These are phyloP conservation scores for Nidula microcarpa DNA, from an alignment of 768 basidiomycete genomes.

Conservation along the genomic window DNA sequence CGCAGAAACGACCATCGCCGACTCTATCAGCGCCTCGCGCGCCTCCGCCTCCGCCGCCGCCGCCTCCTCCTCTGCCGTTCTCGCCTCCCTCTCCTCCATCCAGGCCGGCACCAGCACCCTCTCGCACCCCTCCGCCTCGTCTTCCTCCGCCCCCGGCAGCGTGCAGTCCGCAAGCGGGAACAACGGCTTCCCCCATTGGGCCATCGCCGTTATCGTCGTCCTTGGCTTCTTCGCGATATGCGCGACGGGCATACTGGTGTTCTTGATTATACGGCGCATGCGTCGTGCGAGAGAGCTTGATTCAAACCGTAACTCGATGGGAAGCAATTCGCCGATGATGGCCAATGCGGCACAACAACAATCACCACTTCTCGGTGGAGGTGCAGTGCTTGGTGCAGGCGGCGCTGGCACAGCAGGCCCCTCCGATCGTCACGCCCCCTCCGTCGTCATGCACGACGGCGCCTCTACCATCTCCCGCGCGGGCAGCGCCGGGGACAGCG, in stretches of 20 bases:
- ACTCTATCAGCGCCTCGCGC: conserved; percentile 43
- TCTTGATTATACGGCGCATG: conserved; percentile 70
- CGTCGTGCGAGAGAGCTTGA: conserved; percentile 46
- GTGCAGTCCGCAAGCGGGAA: conserved; percentile 39
- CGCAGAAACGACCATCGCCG: conserved; percentile 73
- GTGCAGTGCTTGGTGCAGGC: conserved; percentile 22
- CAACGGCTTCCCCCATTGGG: conserved; percentile 78
- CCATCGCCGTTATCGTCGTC: conserved; percentile 86
- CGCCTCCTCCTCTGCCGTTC: conserved; percentile 38
- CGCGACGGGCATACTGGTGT: conserved; percentile 62
- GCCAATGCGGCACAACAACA: conserved; percentile 43
- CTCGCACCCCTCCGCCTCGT: conserved; percentile 7
- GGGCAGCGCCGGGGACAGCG: conserved; percentile 59
- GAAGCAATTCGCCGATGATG: conserved; percentile 83
- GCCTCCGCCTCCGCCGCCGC: conserved; percentile 35
- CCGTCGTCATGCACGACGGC: conserved; percentile 61
- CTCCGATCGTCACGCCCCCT: conserved; percentile 24
- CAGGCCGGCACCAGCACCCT: background rate
- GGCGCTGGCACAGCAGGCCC: background rate
- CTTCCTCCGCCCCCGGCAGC: conserved; percentile 23
- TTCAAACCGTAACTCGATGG: conserved; percentile 71
- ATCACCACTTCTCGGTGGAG: conserved; percentile 15
- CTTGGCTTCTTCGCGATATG: conserved; percentile 82
- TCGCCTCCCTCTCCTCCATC: conserved; percentile 34
- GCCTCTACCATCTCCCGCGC: conserved; percentile 68